These are phyloP conservation scores for Aspergillus novoparasiticus DNA, from an alignment of 2,329 filamentous ascomycete species.

Conservation along the genomic window DNA sequence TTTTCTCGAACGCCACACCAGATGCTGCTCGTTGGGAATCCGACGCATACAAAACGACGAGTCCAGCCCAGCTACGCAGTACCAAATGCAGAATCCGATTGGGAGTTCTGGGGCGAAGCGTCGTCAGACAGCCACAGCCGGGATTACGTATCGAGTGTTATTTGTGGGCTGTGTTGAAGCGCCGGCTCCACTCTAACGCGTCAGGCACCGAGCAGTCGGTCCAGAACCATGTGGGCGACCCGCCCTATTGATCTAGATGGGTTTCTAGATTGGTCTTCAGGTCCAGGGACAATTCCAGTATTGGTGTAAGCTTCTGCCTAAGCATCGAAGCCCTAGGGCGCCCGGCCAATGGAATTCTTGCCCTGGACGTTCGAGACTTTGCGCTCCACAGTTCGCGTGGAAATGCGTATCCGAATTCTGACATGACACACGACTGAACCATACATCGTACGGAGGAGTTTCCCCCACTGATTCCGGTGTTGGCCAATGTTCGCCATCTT, in stretches of 20 bases:
- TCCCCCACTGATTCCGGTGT: no score
- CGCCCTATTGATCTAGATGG: neutral
- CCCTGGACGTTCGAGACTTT: neutral
- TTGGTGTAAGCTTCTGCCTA: neutral
- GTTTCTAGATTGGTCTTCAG: neutral
- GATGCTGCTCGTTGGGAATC: neutral
- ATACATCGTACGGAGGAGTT: no score
- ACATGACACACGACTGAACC: neutral
- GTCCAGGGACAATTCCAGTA: neutral
- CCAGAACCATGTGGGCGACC: neutral
- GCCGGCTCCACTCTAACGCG: neutral
- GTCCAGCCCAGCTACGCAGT: neutral
- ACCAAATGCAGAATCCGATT: neutral
- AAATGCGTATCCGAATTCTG: neutral
- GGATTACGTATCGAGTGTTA: neutral
- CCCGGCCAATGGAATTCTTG: neutral
- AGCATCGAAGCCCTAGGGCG: neutral
- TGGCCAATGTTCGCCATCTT: neutral
- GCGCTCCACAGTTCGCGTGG: neutral
- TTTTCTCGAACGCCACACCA: neutral
- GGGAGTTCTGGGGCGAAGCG: neutral
- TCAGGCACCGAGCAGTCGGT: neutral
- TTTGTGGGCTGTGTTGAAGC: neutral
- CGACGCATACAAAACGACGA: neutral
- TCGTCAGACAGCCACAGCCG: neutral